Percentiles rank a stretch among this genome's conserved stretches.
These are phyloP conservation scores for Eucalyptus sp. DNA, from an alignment of 345 rosid genomes.

Conservation along the genomic window DNA sequence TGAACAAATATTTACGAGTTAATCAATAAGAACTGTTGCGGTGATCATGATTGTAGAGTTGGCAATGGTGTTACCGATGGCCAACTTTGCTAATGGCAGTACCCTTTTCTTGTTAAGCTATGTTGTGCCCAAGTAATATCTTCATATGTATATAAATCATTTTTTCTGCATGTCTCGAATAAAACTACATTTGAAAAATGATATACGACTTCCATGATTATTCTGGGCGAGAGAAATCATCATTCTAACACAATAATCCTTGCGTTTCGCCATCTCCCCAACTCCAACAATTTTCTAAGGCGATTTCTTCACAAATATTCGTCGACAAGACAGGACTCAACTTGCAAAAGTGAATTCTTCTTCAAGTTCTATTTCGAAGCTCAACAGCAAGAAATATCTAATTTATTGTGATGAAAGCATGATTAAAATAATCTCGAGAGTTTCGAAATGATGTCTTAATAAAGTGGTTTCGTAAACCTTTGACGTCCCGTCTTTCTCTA, in stretches of 20 bases:
- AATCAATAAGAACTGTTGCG: neutral
- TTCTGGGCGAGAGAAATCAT: neutral
- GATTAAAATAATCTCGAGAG: neutral
- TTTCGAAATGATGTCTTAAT: neutral
- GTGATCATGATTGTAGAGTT: neutral
- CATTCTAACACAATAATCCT: neutral
- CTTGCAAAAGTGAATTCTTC: neutral
- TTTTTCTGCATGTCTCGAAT: neutral
- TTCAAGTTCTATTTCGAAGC: neutral
- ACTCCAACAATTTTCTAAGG: neutral
- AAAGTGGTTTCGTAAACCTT: neutral
- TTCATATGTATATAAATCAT: neutral
- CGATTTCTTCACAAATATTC: neutral
- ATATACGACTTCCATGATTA: neutral
- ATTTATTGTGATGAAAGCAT: neutral
- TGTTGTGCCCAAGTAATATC: neutral
- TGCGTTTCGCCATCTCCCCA: neutral
- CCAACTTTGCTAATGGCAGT: neutral
- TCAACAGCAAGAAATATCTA: neutral
- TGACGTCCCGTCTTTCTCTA: neutral
- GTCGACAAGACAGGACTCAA: neutral
- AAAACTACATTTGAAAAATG: neutral
- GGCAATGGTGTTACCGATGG: neutral
- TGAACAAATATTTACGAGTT: neutral
- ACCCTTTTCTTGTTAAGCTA: neutral